These are phyloP conservation scores for Sarocladium strictum DNA, from an alignment of 2,329 filamentous ascomycete species.

Conservation along the genomic window DNA sequence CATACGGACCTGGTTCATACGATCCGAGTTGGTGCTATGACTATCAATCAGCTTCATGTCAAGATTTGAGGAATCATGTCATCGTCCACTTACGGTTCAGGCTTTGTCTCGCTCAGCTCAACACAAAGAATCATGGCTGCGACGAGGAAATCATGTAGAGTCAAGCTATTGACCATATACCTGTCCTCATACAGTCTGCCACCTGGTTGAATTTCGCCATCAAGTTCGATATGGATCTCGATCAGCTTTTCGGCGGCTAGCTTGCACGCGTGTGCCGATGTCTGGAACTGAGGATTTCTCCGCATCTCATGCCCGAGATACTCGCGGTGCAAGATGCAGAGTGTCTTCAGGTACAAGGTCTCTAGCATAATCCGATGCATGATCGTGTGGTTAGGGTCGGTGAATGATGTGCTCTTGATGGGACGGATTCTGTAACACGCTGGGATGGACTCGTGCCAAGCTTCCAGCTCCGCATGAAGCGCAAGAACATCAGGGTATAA, in stretches of 20 bases:
- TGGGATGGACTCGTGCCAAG: slow-evolving; percentile 30
- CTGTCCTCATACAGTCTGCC: slow-evolving; percentile 46
- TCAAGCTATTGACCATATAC: slow-evolving; percentile 47
- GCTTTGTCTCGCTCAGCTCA: slow-evolving; percentile 33
- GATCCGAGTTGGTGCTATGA: neutral
- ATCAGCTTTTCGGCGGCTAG: slow-evolving; percentile 38
- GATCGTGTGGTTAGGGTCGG: slow-evolving; percentile 37
- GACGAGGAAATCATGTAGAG: slow-evolving; percentile 51
- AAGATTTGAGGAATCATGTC: neutral
- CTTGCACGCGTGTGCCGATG: slow-evolving; percentile 35
- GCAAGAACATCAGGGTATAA: slow-evolving; percentile 28
- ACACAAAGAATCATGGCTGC: slow-evolving; percentile 55
- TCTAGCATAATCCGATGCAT: slow-evolving; percentile 44
- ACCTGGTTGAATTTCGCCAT: slow-evolving; percentile 38
- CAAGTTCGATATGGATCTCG: slow-evolving; percentile 40
- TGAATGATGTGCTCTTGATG: slow-evolving; percentile 35
- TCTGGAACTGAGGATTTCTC: slow-evolving; percentile 30
- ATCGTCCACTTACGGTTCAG: neutral
- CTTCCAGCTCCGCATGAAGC: slow-evolving; percentile 34
- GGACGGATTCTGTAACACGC: slow-evolving; percentile 33
- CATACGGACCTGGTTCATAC: slow-evolving; percentile 11
- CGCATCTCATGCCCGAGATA: slow-evolving; percentile 33
- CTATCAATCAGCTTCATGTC: neutral
- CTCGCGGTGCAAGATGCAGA: slow-evolving; percentile 44
- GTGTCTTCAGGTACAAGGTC: slow-evolving; percentile 40